Base-by-base conservation (phyloP, 2,329 filamentous ascomycete species). In the Pyrenochaeta sp. region DNA sequence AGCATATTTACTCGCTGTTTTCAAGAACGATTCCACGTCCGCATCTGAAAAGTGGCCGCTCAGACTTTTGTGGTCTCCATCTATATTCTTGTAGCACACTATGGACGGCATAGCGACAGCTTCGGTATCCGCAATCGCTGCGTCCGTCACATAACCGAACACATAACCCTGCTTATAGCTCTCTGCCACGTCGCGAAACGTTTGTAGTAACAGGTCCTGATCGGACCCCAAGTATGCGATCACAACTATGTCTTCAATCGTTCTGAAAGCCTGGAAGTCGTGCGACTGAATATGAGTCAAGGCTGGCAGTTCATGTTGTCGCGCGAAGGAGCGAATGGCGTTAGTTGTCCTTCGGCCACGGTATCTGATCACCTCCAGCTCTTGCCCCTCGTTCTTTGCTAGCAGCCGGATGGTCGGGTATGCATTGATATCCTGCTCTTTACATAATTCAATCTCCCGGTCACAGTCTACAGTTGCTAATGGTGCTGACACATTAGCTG, bases 321-420 rank as follows among this genome's bases (percentile, higher is more conserved):
- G 55, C 13, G 66, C 32, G 27, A 64, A 70, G 15, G 59, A 62
- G 10, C 37, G 37, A 5, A 70, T 58, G 1, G 52, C 65, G 10
- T 54, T 28, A 24, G 22, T 43, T 1, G 59, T 70, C 13, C 61
- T 56, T 15, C 48, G 48, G 2, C 67, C 68, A 7, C 68, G 54
- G 30, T 70, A 72, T 25, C 67, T 57, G 19, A 24, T 54, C 4
- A 57, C 34, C n/a, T 50, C 48, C 2, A 51, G 39, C 9, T 50
- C 58, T 15, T 53, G 24, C 5, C 37, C 50, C 9, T 52, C 43
- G 22, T 48, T 7, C 25, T 44, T 13, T 8, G 51, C 50, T 36
- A 48, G 46, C 25, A 70, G 37, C 5, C 65, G 55, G 19, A 72
- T 46, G 5, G 67, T 59, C 9, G 68, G 68, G 52, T 66, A 72